Evolutionary conservation across 2,329 filamentous ascomycete species (phyloP).

Genomic region (Diaporthe ampelina): DNA sequence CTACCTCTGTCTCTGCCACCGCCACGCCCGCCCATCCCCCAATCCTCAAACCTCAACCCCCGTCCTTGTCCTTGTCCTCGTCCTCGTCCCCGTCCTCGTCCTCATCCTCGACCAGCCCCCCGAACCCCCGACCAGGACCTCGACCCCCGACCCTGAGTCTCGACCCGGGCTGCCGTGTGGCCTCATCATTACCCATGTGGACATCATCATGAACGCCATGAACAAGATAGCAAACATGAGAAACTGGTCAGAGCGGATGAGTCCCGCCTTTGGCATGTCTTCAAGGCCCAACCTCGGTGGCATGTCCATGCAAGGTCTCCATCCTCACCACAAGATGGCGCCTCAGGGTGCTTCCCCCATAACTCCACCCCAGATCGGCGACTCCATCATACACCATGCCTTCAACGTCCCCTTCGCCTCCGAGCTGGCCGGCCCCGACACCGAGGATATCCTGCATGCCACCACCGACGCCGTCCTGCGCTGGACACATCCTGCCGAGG

Average conservation of each 20-base stretch:
- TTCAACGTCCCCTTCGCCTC: constrained; percentile 98
- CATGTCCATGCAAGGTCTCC: constrained; percentile 68
- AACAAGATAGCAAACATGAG: constrained; percentile 81
- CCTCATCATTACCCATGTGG: constrained; percentile 40
- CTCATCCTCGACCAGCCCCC: background rate
- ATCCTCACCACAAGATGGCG: constrained; percentile 70
- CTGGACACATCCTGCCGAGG: constrained; percentile 94
- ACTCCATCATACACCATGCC: constrained; percentile 88
- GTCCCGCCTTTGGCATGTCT: constrained; percentile 75
- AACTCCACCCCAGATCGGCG: constrained; percentile 78
- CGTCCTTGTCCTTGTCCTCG: background rate
- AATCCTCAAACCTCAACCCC: constrained; percentile 31
- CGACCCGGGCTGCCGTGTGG: constrained; percentile 40
- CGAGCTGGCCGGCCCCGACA: constrained; percentile 90
- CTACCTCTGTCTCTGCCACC: constrained; percentile 46
- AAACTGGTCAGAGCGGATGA: constrained; percentile 80
- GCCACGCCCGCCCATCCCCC: constrained; percentile 40
- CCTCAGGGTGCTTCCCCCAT: constrained; percentile 67
- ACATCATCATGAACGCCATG: constrained; percentile 62
- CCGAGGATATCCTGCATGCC: constrained; percentile 94
- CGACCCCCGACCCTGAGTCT: constrained; percentile 7
- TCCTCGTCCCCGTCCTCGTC: background rate
- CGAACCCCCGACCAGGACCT: constrained; percentile 15
- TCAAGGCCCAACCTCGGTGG: constrained; percentile 69
- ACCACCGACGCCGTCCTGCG: constrained; percentile 88